These are phyloP conservation scores for Camillea tinctor DNA, from an alignment of 2,329 filamentous ascomycete genomes.

Conservation along the genomic window DNA sequence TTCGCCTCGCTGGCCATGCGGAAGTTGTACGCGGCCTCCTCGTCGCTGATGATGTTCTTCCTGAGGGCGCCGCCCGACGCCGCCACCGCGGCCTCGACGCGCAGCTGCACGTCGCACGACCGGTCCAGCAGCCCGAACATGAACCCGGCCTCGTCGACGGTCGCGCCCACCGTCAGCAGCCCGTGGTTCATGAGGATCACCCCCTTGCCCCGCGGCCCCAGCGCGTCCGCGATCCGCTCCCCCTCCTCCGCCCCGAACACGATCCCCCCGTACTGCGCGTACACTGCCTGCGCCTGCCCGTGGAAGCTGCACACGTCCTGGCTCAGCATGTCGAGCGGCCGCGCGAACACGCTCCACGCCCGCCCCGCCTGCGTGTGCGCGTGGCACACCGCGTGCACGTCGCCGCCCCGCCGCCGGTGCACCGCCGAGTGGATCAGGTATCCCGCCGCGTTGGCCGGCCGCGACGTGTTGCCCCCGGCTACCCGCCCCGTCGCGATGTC, in stretches of 20 bases:
- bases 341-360: constrained; percentile 65
- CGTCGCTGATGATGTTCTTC: constrained; percentile 42
- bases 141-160: constrained; percentile 73
- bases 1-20: constrained; percentile 34
- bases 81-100: constrained; percentile 63
- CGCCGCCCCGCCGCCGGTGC: constrained; percentile 59
- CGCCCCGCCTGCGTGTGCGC: constrained; percentile 65
- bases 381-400: constrained; percentile 68
- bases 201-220: constrained; percentile 59
- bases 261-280: constrained; percentile 53
- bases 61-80: constrained; percentile 38
- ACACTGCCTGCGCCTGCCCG: constrained; percentile 62
- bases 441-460: constrained; percentile 65
- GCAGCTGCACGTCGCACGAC: constrained; percentile 65
- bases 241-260: constrained; percentile 64
- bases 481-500: constrained; percentile 57
- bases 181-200: constrained; percentile 71
- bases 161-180: constrained; percentile 66
- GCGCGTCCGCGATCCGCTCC: constrained; percentile 57
- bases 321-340: constrained; percentile 67
- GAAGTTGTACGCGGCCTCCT: constrained; percentile 43
- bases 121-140: constrained; percentile 59
- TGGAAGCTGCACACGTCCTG: constrained; percentile 67
- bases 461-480: constrained; percentile 59
- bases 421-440: constrained; percentile 70